These are phyloP conservation scores for Phlyctochytrium bullatum DNA, from an alignment of 192 early-diverging fungal species.

Conservation along the genomic window DNA sequence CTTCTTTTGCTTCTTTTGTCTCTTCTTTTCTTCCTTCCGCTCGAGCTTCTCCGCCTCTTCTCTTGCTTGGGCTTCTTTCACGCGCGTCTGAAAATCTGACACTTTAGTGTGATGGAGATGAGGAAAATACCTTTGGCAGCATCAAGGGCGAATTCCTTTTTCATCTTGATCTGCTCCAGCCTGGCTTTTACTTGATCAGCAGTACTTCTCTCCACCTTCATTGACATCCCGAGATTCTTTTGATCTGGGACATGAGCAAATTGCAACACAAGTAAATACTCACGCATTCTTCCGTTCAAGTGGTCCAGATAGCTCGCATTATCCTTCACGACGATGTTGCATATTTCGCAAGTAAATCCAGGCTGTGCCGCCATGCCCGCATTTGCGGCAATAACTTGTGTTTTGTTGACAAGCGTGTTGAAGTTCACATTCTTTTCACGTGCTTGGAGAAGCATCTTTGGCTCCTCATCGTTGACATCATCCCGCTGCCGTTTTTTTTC, in stretches of 20 bases:
- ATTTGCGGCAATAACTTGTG: conserved; percentile 70
- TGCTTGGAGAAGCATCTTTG: conserved; percentile 46
- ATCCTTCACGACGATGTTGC: conserved; percentile 87
- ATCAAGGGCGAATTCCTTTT: conserved; percentile 50
- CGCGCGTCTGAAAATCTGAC: conserved; percentile 64
- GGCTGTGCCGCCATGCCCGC: conserved; percentile 64
- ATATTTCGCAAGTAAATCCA: conserved; percentile 89
- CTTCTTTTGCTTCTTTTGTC: conserved; percentile 52
- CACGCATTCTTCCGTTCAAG: conserved; percentile 85
- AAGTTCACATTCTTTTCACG: conserved; percentile 67
- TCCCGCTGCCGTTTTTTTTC: conserved; percentile 15
- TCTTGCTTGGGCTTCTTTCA: conserved; percentile 60
- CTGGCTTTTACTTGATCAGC: conserved; percentile 73
- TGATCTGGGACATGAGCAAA: conserved; percentile 59
- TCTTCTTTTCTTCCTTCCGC: conserved; percentile 44
- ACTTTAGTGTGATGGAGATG: not conserved
- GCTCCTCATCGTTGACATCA: conserved; percentile 30
- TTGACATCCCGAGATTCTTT: conserved; percentile 73
- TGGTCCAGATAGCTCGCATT: conserved; percentile 88
- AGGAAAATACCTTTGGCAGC: not conserved
- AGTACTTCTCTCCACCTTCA: conserved; percentile 77
- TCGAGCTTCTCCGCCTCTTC: conserved; percentile 70
- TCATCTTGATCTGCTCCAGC: conserved; percentile 68
- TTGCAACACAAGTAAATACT: conserved; percentile 17
- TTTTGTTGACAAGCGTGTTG: conserved; percentile 74